phyloP scores from a whole-genome alignment of 352 stramenopile genomes.

The Phytophthora cajani region DNA sequence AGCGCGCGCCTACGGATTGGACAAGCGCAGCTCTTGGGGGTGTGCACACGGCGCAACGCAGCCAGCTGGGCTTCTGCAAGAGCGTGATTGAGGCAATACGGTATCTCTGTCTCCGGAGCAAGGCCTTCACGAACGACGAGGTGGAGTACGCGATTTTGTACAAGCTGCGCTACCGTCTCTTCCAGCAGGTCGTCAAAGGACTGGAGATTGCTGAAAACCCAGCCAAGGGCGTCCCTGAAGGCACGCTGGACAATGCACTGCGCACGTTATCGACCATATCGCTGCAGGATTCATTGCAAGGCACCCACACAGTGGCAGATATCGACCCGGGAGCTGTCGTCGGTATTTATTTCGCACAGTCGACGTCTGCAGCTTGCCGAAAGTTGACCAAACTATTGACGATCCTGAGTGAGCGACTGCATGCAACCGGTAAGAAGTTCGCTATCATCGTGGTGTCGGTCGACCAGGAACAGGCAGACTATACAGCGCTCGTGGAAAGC shows the following conservation, averaged over 20 bases:
- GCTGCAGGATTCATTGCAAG: conserved; percentile 79
- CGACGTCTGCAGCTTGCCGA: conserved; percentile 52
- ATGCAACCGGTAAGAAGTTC: conserved; percentile 55
- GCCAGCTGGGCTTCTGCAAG: conserved; percentile 84
- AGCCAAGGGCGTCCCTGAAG: conserved; percentile 52
- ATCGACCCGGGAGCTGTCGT: conserved; percentile 67
- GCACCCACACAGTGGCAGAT: conserved; percentile 60
- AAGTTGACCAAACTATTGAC: conserved; percentile 63
- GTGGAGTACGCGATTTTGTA: conserved; percentile 79
- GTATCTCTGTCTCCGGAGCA: conserved; percentile 68
- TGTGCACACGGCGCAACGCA: conserved; percentile 71
- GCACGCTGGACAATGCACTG: conserved; percentile 63
- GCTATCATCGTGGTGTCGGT: conserved; percentile 80
- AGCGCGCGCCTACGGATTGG: conserved; percentile 32
- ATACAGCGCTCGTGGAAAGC: conserved; percentile 53
- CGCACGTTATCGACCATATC: conserved; percentile 66
- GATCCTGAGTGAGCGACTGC: conserved; percentile 53
- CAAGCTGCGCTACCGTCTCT: conserved; percentile 73
- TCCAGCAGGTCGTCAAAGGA: conserved; percentile 58
- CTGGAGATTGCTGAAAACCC: conserved; percentile 65
- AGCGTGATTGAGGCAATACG: conserved; percentile 81
- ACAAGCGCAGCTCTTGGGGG: conserved; percentile 38
- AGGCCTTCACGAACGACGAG: conserved; percentile 60
- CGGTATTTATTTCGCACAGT: conserved; percentile 78
- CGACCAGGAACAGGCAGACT: conserved; percentile 72